These are phyloP conservation scores for Crithidia sp. DNA, from an alignment of 208 protist genomes.

Conservation along the genomic window DNA sequence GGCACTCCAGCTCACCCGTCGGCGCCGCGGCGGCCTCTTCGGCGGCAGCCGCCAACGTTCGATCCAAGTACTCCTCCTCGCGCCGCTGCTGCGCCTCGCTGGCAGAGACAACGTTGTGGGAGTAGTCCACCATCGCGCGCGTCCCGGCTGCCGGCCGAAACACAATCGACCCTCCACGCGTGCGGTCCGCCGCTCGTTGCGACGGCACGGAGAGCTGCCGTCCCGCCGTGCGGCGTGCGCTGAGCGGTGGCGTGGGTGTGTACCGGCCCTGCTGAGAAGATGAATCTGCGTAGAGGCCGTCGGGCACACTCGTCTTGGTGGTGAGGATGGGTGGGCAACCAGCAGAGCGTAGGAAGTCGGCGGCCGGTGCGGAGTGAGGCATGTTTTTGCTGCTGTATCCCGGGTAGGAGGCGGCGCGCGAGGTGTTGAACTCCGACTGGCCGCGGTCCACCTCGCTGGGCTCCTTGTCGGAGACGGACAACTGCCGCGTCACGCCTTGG, in stretches of 20 bases:
- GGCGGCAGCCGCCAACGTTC: not conserved
- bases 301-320: too few species aligned
- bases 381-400: not conserved
- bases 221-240: not conserved
- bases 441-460: not conserved
- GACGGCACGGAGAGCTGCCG: not conserved
- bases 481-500: not conserved
- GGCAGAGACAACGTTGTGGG: not conserved
- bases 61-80: not conserved
- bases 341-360: not conserved
- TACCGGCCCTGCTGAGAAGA: not conserved
- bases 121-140: not conserved
- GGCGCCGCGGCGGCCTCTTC: constrained; percentile 1
- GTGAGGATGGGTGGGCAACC: too few species aligned
- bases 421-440: not conserved
- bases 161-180: too few species aligned
- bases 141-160: too few species aligned
- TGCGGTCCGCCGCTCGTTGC: too few species aligned
- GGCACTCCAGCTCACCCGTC: constrained; percentile 43
- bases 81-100: not conserved
- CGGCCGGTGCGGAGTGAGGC: not conserved
- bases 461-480: not conserved
- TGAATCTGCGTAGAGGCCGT: not conserved
- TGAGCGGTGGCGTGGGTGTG: not conserved
- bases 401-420: not conserved